These are phyloP conservation scores for Penicillium sclerotiorum DNA, from an alignment of 2,329 filamentous ascomycete species.

Conservation along the genomic window DNA sequence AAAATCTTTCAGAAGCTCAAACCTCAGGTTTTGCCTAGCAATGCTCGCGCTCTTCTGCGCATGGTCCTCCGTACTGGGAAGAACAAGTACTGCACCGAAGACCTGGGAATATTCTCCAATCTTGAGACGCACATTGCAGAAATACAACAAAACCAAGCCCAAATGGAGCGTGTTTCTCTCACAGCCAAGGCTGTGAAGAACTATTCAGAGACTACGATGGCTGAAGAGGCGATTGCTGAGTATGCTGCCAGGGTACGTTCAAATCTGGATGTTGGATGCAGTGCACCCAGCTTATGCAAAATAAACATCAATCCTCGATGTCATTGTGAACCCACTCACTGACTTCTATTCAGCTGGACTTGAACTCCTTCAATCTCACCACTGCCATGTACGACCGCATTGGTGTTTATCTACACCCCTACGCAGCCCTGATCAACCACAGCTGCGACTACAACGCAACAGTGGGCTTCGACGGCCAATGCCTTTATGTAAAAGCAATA, in stretches of 20 bases:
- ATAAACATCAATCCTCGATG: too few species aligned
- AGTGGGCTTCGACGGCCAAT: slow-evolving; percentile 59
- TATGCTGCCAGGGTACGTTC: slow-evolving; percentile 51
- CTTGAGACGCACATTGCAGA: slow-evolving; percentile 55
- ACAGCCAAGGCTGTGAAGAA: slow-evolving; percentile 58
- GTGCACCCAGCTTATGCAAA: too few species aligned
- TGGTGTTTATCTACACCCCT: slow-evolving; percentile 61
- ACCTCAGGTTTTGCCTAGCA: slow-evolving; percentile 55
- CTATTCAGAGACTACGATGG: slow-evolving; percentile 53
- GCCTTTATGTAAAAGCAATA: slow-evolving; percentile 55
- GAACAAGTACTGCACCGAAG: slow-evolving; percentile 39
- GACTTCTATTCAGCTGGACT: slow-evolving; percentile 48
- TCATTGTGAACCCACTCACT: neutral
- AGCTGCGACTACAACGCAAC: slow-evolving; percentile 64
- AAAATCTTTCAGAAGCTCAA: slow-evolving; percentile 51
- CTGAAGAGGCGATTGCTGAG: slow-evolving; percentile 44
- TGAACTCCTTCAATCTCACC: slow-evolving; percentile 62
- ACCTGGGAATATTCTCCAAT: slow-evolving; percentile 47
- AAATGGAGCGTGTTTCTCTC: slow-evolving; percentile 54
- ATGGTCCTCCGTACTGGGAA: slow-evolving; percentile 49
- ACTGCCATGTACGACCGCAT: slow-evolving; percentile 59
- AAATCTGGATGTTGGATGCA: neutral
- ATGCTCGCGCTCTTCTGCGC: slow-evolving; percentile 59
- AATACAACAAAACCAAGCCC: slow-evolving; percentile 45
- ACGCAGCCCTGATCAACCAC: slow-evolving; percentile 60